phyloP scores from a whole-genome alignment of 306 rosid species.

The Vigna trinervia region DNA sequence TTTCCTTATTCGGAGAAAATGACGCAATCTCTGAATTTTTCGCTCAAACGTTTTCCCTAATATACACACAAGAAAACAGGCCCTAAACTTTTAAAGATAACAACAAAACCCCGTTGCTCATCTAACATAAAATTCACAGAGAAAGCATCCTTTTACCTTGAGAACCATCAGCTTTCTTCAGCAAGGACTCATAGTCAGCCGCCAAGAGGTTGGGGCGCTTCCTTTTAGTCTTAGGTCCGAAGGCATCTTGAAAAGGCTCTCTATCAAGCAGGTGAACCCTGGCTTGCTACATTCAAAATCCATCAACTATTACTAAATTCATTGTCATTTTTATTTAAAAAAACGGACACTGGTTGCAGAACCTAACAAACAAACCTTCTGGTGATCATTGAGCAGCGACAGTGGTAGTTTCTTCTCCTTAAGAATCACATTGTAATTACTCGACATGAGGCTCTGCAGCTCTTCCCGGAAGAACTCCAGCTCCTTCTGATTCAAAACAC shows the following conservation, averaged over 20 bases:
- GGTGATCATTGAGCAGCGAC: conserved; percentile 83
- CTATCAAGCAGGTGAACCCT: conserved; percentile 93
- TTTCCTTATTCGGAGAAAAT: too few relatives aligned
- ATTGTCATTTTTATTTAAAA: background rate
- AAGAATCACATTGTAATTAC: conserved; percentile 77
- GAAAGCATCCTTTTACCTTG: conserved; percentile 60
- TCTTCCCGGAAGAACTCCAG: conserved; percentile 86
- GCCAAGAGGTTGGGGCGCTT: conserved; percentile 84
- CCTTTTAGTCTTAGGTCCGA: conserved; percentile 87
- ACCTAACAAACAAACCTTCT: conserved; percentile 63
- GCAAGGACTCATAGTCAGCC: conserved; percentile 78
- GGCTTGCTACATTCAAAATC: conserved; percentile 71
- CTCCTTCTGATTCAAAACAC: conserved; percentile 82
- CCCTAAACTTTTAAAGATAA: too few relatives aligned
- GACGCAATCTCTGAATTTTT: too few relatives aligned
- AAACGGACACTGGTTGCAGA: conserved; percentile 5
- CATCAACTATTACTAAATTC: conserved; percentile 12
- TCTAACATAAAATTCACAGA: background rate
- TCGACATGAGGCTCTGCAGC: conserved; percentile 66
- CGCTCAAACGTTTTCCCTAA: too few relatives aligned
- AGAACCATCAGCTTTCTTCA: conserved; percentile 85
- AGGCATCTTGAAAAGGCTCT: conserved; percentile 83
- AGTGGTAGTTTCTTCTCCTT: conserved; percentile 76
- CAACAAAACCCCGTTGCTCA: background rate
- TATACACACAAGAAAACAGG: too few relatives aligned